These are phyloP conservation scores for Lithospermum erythrorhizon DNA, from an alignment of 257 asterid genomes.

Conservation along the genomic window DNA sequence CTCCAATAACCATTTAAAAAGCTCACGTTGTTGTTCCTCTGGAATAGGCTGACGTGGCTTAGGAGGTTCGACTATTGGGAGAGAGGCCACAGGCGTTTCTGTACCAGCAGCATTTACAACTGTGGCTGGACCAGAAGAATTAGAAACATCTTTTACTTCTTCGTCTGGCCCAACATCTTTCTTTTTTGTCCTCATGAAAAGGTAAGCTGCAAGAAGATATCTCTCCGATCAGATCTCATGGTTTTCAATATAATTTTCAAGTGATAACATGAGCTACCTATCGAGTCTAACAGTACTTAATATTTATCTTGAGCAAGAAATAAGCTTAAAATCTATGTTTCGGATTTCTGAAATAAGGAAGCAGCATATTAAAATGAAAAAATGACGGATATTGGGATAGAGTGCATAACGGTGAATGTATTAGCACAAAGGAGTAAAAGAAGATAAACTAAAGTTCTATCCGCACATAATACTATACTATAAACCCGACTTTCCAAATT, in stretches of 20 bases:
- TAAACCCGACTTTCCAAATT: too few species aligned
- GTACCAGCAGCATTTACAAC: constrained; percentile 16
- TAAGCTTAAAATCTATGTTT: too few species aligned
- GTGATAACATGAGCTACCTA: not conserved
- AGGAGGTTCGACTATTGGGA: constrained; percentile 22
- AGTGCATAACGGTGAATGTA: too few species aligned
- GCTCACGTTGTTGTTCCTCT: constrained; percentile 57
- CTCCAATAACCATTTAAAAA: constrained; percentile 73
- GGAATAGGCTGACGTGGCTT: constrained; percentile 48
- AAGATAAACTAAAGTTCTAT: too few species aligned
- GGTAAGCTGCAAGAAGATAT: constrained; percentile 38
- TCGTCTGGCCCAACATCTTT: constrained; percentile 27
- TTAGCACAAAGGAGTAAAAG: too few species aligned
- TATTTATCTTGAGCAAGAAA: too few species aligned
- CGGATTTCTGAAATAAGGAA: too few species aligned
- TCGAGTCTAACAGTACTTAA: not conserved
- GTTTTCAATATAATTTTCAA: not conserved
- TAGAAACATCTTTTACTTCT: constrained; percentile 23
- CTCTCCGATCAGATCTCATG: not conserved
- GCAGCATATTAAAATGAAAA: too few species aligned
- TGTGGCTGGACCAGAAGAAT: constrained; percentile 23
- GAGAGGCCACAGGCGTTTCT: constrained; percentile 16
- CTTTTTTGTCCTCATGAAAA: constrained; percentile 41
- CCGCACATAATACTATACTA: too few species aligned
- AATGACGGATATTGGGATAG: too few species aligned